Evolutionary conservation across 208 protist genomes (phyloP).

Genomic region (Leishmania turanica): DNA sequence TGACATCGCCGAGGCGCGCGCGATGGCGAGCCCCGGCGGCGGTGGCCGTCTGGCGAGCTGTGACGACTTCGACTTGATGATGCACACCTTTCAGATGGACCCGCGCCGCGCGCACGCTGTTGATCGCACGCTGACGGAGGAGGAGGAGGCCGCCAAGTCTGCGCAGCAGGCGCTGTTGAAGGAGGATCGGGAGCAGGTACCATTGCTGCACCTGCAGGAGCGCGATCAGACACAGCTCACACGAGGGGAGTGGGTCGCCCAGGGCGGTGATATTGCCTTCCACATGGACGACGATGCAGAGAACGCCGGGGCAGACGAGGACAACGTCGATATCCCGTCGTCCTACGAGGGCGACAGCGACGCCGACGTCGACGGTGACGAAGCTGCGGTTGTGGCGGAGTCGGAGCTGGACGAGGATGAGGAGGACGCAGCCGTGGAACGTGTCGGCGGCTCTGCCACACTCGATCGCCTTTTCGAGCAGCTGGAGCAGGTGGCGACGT

Average conservation of each 20-base stretch:
- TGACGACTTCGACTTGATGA: conserved; percentile 78
- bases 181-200: conserved; percentile 62
- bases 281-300: conserved; percentile 64
- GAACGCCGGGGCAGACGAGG: conserved; percentile 27
- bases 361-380: conserved; percentile 16
- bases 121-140: conserved; percentile 63
- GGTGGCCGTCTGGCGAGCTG: conserved; percentile 9
- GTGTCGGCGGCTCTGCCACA: conserved; percentile 27
- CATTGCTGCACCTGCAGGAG: conserved; percentile 37
- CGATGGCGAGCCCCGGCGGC: not conserved
- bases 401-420: conserved; percentile 12
- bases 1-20: conserved; percentile 14
- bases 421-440: not conserved
- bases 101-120: conserved; percentile 65
- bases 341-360: conserved; percentile 48
- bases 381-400: not conserved
- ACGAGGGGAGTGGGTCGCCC: conserved; percentile 72
- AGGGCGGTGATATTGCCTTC: conserved; percentile 70
- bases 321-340: conserved; percentile 58
- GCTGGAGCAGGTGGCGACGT: conserved; percentile 40
- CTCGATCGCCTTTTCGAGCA: conserved; percentile 50
- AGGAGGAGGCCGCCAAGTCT: conserved; percentile 43
- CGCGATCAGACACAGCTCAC: conserved; percentile 55
- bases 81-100: conserved; percentile 67
- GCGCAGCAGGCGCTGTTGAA: conserved; percentile 49